Conservation (phyloP, 2,329 filamentous ascomycete genomes). For the Penicillium sp. region DNA sequence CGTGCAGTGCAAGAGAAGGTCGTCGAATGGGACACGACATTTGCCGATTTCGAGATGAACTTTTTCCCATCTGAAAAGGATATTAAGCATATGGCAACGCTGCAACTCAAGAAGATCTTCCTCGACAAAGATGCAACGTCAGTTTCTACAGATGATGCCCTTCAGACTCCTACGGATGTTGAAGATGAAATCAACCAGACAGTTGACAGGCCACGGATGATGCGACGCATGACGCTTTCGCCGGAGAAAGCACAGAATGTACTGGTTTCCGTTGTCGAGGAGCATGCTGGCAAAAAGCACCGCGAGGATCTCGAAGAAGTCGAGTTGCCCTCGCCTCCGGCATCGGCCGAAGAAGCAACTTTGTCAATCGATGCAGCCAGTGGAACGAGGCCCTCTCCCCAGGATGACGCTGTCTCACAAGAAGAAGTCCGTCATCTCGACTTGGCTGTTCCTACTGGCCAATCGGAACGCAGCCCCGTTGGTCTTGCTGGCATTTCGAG, state of each 20-base stretch:
- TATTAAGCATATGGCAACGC: constrained; percentile 83
- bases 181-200: constrained; percentile 27
- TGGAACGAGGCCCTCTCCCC: constrained; percentile 17
- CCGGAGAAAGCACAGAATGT: constrained; percentile 63
- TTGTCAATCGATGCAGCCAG: constrained; percentile 17
- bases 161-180: constrained; percentile 41
- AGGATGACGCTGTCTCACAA: constrained; percentile 34
- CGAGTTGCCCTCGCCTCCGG: constrained; percentile 12
- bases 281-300: constrained; percentile 49
- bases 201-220: constrained; percentile 30
- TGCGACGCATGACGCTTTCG: constrained; percentile 49
- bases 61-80: constrained; percentile 95
- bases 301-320: constrained; percentile 16
- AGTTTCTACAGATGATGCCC: constrained; percentile 65
- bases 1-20: constrained; percentile 90
- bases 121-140: constrained; percentile 79
- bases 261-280: constrained; percentile 63
- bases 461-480: constrained; percentile 21
- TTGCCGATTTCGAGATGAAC: constrained; percentile 85
- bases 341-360: constrained; percentile 21
- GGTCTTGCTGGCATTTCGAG: constrained; percentile 6
- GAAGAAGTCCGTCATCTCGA: constrained; percentile 61
- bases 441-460: constrained; percentile 47
- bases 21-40: constrained; percentile 87
- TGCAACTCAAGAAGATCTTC: constrained; percentile 94